Evolutionary conservation across 805 yeast species (phyloP), one percentile per base, ranked within the genome.

Genomic region (Nakazawaea ernobii): DNA sequence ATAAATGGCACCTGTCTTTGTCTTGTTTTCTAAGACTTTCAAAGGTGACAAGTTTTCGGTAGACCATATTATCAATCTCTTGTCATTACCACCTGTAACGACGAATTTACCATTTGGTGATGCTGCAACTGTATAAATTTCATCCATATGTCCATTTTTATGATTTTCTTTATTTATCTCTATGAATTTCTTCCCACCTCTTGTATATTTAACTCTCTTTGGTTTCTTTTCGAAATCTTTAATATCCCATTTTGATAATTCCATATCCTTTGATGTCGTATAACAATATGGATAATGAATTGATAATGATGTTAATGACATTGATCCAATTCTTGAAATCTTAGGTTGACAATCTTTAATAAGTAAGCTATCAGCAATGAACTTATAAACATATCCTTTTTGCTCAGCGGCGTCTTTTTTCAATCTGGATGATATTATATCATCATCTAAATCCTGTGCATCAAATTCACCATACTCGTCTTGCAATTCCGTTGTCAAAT

Each of bases 11-110:
- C 94, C 88, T 46, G 82, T 76, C 50, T 82, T 75, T 56, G 82
- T 86, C 44, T 74, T 77, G 1, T 94, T 84, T 49, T 85, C 91
- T 51, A 94, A 70, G 13, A 84, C 91, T 57, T 86, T 83, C 45
- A 88, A 67, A 44, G 91, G 83, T 17, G 89, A 70, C 52, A 94
- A 68, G 50, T 79, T 81, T 59, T 89, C 95, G 17, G 85, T 72
- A 52, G 91, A 84, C 96, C 96, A 92, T 32, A 94, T 80, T 33
- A 88, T 77, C 46, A 94, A 73, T 53, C 90, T 75, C 51, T 81
- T 80, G 65, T 91, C 97, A 45, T 72, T 73, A 42, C 97, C 96
- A 48, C 98, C 99, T 2, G 97, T 91, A 8, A 86, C 96, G 9
- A 94, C 86, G 60, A 73, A 88, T 55, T 76, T 84, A 15, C 97